Base-by-base conservation (phyloP, 2,329 filamentous ascomycete species). In the Neofusicoccum kwambonambiense region DNA sequence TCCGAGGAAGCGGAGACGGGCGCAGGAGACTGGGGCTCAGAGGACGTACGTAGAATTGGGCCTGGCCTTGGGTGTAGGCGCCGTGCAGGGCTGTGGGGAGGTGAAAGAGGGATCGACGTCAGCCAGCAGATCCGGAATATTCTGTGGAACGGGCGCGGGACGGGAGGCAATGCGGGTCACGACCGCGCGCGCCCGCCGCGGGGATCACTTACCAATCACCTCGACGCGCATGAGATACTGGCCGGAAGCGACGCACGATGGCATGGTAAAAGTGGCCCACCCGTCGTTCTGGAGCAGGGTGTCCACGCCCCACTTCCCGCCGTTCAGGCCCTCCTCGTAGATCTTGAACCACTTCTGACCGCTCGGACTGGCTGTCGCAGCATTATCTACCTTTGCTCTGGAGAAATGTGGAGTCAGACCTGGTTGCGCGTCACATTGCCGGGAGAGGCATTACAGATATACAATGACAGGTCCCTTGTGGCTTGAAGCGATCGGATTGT, bases 301-400 rank as follows among this genome's bases (percentile, higher is more conserved):
- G 72, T 84, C 82, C 45, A 84, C 81, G 34, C 78, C 82, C 82
- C 82, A 84, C 63, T 76, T 74, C 77, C 76, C 64, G 70, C 74
- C 73, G 64, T 69, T 70, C n/a, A 79, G 73, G 3, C 76, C 74
- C 56, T 79, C 78, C 64, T 80, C 77, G 12, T 71, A 72, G 51
- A 80, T 77, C 50, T 78, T 76, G 71, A 81, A 81, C 70, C 79
- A 77, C 66, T 79, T 78, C 37, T 74, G 71, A 15, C 76, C 76
- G n/a, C 73, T 74, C 11, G 78, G 75, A 6, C 71, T 70, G 31
- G 75, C 70, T 8, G 70, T 72, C 15, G 74, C 76, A 1, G 80
- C 77, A 61, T 77, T 74, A 69, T 78, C 75, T 22, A 81, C 78
- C 68, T 79, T 73, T 58, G 77, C 77, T 64, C 70, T 31, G 15